Evolutionary conservation across 306 rosid genomes (phyloP), one percentile per base, ranked within the genome.

Genomic region (Begonia fuchsioides): DNA sequence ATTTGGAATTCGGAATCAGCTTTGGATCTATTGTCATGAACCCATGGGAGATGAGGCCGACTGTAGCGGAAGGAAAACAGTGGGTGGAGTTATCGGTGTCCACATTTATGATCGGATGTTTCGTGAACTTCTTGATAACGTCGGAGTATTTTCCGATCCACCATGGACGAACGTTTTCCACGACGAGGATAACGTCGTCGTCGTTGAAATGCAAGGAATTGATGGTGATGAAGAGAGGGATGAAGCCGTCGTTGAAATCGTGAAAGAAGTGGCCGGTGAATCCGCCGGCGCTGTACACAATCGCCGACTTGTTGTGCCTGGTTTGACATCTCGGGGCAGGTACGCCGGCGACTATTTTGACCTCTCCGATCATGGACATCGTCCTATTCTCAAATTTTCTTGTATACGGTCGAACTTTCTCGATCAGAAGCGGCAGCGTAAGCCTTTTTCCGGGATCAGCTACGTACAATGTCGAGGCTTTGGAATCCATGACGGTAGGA

Each of bases 181-280:
- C 49, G 38, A 72, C 80, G 8, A 78, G 63, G 5, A 47, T 38
- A 0, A 78, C 60, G 12, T 78, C 51, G 51, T 44, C 72, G 26
- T 68, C 8, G 0, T 38, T 50, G 51, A 55, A 20, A 20, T 20
- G 64, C 0, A 66, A 1, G 0, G 76, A 58, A 13, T 67, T 53
- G 16, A 57, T 51, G 47, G 86, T 82, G 68, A 82, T 75, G 53
- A 67, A 75, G 47, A 82, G 68, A 10, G 86, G 74, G 44, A 78
- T 48, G 53, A 82, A 69, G 12, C 60, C 74, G 10, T 78, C 86
- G 0, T 68, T 68, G 38, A 82, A 66, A 6, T 69, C 83, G 9
- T 78, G 83, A 49, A 57, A 78, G 47, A 72, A 70, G 60, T 82
- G 78, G 49, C 74, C 78, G 0, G 57, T 70, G 67, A 64, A 82